Percentiles rank a stretch among this genome's conserved stretches.
These are phyloP conservation scores for Colletotrichum sp. DNA, from an alignment of 2,329 filamentous ascomycete species.

Conservation along the genomic window DNA sequence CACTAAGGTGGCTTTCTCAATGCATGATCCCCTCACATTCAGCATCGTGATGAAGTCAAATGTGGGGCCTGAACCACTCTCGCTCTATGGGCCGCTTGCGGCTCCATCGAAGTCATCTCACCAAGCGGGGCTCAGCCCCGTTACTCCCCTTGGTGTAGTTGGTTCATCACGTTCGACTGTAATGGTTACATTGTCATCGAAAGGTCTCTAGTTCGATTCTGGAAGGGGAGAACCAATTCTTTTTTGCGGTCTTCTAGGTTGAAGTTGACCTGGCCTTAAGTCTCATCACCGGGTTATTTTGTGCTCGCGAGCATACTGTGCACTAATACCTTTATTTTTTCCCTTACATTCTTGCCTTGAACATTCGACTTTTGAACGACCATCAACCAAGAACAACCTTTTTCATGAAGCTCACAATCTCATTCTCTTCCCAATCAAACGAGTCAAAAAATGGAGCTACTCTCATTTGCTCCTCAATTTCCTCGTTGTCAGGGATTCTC, in stretches of 20 bases:
- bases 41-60: neutral
- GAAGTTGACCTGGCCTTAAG: neutral
- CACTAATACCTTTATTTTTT: no score
- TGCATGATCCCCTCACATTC: neutral
- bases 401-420: neutral
- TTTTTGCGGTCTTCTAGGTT: neutral
- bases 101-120: fast-evolving
- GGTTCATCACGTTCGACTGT: neutral
- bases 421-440: neutral
- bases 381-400: neutral
- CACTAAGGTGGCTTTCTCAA: neutral
- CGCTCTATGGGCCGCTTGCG: neutral
- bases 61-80: neutral
- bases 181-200: neutral
- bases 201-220: neutral
- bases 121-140: neutral
- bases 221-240: neutral
- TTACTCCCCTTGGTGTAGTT: neutral
- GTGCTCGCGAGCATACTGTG: neutral
- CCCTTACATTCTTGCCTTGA: no score
- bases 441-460: neutral
- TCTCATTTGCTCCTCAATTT: neutral
- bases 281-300: fast-evolving
- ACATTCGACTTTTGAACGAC: no score
- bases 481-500: neutral